A percentile compares a stretch with the other conserved stretches of the same genome.
These are phyloP conservation scores for Gnomoniopsis smithogilvyi DNA, from an alignment of 2,329 filamentous ascomycete species.

Conservation along the genomic window DNA sequence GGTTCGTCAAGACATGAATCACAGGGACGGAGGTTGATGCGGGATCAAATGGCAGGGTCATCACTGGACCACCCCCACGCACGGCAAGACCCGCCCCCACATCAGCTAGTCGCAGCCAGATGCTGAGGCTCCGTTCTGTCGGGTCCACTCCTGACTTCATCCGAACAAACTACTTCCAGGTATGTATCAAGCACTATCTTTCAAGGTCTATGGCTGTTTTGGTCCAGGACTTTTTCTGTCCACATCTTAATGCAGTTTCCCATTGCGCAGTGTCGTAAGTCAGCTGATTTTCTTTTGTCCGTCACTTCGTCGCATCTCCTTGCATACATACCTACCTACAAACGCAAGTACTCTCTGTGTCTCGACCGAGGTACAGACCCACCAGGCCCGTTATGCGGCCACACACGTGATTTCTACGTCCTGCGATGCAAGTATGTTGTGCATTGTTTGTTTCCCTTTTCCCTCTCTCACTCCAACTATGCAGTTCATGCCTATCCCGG, in stretches of 20 bases:
- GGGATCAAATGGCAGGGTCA: background rate
- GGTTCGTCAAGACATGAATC: background rate
- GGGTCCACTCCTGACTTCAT: background rate
- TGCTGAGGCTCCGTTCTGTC: background rate
- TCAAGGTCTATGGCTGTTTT: too few relatives aligned
- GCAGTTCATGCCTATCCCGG: background rate
- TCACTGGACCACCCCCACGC: background rate
- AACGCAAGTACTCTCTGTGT: background rate
- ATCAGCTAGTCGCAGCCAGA: background rate
- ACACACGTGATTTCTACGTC: conserved; percentile 24
- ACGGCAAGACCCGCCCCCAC: background rate
- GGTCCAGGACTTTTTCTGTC: too few relatives aligned
- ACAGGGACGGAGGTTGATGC: conserved; percentile 1
- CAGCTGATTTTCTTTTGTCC: background rate
- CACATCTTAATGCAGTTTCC: too few relatives aligned
- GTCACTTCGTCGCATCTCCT: background rate
- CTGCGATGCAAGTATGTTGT: conserved; percentile 30
- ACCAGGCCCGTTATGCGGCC: conserved; percentile 26
- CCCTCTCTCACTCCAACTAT: background rate
- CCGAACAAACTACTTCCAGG: background rate
- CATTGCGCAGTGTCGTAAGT: too few relatives aligned
- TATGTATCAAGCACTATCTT: too few relatives aligned
- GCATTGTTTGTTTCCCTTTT: conserved; percentile 23
- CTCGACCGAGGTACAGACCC: background rate
- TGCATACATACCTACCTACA: too few relatives aligned